These are phyloP conservation scores for Fusarium oxysporum DNA, from an alignment of 2,329 filamentous ascomycete genomes.

Conservation along the genomic window DNA sequence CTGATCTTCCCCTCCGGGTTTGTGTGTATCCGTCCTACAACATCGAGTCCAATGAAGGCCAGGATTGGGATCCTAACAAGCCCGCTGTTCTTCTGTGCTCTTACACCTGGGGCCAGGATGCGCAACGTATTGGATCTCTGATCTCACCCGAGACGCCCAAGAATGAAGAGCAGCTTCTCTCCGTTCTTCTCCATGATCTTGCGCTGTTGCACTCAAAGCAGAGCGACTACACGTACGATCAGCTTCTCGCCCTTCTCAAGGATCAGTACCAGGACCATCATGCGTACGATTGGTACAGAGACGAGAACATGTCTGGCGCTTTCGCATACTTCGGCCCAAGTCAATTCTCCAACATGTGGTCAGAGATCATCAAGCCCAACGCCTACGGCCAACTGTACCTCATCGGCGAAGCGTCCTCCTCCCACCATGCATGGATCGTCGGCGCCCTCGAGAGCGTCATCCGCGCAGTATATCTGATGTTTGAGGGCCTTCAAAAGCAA, in stretches of 20 bases:
- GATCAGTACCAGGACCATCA: slow-evolving; percentile 30
- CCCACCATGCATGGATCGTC: slow-evolving; percentile 39
- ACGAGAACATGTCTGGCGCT: slow-evolving; percentile 39
- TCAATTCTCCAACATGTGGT: slow-evolving; percentile 42
- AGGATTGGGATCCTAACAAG: slow-evolving; percentile 1
- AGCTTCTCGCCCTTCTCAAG: neutral
- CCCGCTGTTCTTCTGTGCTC: slow-evolving; percentile 37
- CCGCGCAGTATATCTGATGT: slow-evolving; percentile 29
- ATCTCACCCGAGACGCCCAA: slow-evolving; percentile 18
- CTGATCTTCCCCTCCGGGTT: slow-evolving; percentile 48
- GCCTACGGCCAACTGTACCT: slow-evolving; percentile 36
- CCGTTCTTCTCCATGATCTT: slow-evolving; percentile 28
- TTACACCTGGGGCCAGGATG: slow-evolving; percentile 39
- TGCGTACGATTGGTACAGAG: slow-evolving; percentile 36
- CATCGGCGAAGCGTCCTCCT: slow-evolving; percentile 36
- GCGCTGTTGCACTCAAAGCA: slow-evolving; percentile 24
- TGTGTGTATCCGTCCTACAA: slow-evolving; percentile 51
- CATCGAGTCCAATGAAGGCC: slow-evolving; percentile 6
- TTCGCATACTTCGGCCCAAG: slow-evolving; percentile 39
- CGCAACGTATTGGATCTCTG: slow-evolving; percentile 29
- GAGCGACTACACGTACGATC: neutral
- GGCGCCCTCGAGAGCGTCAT: slow-evolving; percentile 38
- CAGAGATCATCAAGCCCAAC: slow-evolving; percentile 40
- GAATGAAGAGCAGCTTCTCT: slow-evolving; percentile 23
- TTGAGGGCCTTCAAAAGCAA: slow-evolving; percentile 8